Conservation (phyloP, 768 basidiomycete species). For the Flagelloscypha sp. region DNA sequence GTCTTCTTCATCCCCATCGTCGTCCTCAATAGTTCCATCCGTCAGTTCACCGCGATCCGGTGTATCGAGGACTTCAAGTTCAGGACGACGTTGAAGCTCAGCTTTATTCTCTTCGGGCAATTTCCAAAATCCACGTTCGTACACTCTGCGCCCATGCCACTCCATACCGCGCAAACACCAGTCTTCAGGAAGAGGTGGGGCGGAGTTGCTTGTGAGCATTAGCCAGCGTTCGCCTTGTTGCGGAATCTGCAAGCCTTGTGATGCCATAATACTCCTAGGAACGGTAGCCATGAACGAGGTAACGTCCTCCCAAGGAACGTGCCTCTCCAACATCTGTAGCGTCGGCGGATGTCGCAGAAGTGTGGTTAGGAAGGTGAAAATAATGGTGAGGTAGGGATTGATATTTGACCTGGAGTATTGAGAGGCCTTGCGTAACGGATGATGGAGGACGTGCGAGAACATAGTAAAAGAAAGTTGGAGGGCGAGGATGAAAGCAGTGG, state of each 20-base stretch:
- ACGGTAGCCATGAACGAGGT: slow-evolving; percentile 47
- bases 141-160: slow-evolving; percentile 87
- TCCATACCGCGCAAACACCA: slow-evolving; percentile 96
- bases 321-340: slow-evolving; percentile 58
- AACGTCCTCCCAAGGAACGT: slow-evolving; percentile 79
- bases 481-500: slow-evolving; percentile 64
- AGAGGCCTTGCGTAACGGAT: slow-evolving; percentile 52
- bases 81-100: slow-evolving; percentile 32
- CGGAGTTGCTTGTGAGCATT: slow-evolving; percentile 62
- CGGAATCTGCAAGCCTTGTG: slow-evolving; percentile 32
- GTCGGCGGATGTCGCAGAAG: slow-evolving; percentile 57
- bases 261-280: slow-evolving; percentile 43
- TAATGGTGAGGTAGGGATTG: slow-evolving; percentile 81
- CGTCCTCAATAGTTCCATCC: slow-evolving; percentile 82
- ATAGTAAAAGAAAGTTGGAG: slow-evolving; percentile 73
- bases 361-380: slow-evolving; percentile 85
- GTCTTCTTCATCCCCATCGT: slow-evolving; percentile 44
- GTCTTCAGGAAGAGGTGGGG: slow-evolving; percentile 80
- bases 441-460: slow-evolving; percentile 62
- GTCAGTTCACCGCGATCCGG: slow-evolving; percentile 47
- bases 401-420: slow-evolving; percentile 46
- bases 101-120: slow-evolving; percentile 51
- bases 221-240: slow-evolving; percentile 44
- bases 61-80: slow-evolving; percentile 73
- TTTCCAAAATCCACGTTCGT: slow-evolving; percentile 93